Evolutionary conservation across 345 rosid species (phyloP).

Genomic region (Ricinus communis): DNA sequence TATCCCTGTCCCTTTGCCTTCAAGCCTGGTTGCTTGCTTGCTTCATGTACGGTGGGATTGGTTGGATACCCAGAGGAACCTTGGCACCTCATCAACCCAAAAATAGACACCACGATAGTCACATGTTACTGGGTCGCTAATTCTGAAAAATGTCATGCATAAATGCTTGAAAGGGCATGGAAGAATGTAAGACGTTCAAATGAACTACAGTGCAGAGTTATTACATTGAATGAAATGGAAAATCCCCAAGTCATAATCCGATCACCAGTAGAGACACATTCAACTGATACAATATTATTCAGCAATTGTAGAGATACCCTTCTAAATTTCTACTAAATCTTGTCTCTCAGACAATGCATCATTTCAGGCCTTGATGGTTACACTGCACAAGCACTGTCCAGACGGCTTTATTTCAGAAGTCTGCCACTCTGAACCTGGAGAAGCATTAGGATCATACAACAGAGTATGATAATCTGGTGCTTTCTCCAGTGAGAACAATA

Average conservation of each 20-base stretch:
- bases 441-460: constrained; percentile 71
- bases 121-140: no score
- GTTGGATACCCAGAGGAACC: no score
- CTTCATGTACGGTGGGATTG: no score
- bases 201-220: no score
- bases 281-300: neutral
- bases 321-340: neutral
- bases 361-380: constrained; percentile 67
- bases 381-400: constrained; percentile 67
- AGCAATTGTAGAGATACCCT: constrained; percentile 6
- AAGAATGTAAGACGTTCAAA: no score
- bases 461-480: constrained; percentile 52
- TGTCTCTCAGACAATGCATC: neutral
- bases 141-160: no score
- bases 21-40: no score
- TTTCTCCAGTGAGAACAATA: constrained; percentile 61
- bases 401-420: constrained; percentile 64
- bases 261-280: neutral
- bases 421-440: constrained; percentile 74
- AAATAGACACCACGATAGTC: no score
- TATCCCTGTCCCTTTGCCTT: no score
- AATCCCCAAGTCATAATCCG: neutral
- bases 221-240: neutral
- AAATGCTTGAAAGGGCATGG: no score
- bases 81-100: no score